Conservation (phyloP, 768 basidiomycete species). For the Porpolomopsis calyptriformis region DNA sequence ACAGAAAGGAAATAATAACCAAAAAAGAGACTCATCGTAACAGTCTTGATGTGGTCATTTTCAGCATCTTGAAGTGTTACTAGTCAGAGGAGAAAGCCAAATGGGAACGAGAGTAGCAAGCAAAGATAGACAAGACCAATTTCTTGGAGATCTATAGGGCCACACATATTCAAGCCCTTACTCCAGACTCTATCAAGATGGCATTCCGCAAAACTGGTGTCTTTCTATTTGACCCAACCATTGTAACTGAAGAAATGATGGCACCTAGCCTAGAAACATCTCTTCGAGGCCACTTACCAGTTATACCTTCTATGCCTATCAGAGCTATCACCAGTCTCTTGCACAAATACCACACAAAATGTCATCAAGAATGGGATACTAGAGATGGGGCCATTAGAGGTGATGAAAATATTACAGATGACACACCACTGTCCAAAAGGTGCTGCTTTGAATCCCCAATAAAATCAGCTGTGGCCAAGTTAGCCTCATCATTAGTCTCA, state of each 20-base stretch:
- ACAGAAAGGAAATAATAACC: no score
- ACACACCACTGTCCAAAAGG: background rate
- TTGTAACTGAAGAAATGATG: conserved; percentile 16
- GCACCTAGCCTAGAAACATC: conserved; percentile 17
- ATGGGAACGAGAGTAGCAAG: conserved; percentile 11
- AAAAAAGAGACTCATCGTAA: no score
- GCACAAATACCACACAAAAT: background rate
- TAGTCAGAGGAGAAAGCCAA: conserved; percentile 10
- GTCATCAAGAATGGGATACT: conserved; percentile 1
- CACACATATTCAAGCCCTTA: conserved; percentile 9
- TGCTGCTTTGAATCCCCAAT: background rate
- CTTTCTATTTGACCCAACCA: conserved; percentile 13
- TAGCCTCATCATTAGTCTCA: background rate
- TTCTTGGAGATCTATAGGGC: conserved; percentile 17
- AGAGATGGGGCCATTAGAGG: background rate
- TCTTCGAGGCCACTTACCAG: background rate
- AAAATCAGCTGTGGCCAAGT: background rate
- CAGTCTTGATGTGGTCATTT: conserved; percentile 14
- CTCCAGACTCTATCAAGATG: conserved; percentile 8
- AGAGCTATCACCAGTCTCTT: background rate
- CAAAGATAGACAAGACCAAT: conserved; percentile 18
- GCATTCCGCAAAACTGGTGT: conserved; percentile 18
- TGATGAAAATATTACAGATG: background rate
- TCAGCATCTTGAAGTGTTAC: conserved; percentile 10
- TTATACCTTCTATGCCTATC: conserved; percentile 10